Percentiles rank a stretch among this genome's conserved stretches.
phyloP scores from a whole-genome alignment of 176 grass and related monocot genomes.

The Paspalum vaginatum region DNA sequence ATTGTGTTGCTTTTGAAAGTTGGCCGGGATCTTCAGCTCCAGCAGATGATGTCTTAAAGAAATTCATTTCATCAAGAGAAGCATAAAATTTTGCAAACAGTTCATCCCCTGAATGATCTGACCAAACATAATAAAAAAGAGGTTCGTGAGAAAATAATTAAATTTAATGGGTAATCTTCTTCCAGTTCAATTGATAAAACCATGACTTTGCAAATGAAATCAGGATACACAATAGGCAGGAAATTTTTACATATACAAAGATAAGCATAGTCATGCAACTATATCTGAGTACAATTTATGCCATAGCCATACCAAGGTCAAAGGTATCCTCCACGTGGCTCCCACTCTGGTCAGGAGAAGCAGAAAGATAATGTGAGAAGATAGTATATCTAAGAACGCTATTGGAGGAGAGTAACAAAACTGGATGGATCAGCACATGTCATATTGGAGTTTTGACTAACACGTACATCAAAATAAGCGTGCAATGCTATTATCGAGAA shows the following conservation, averaged over 20 bases:
- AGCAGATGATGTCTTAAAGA: conserved; percentile 58
- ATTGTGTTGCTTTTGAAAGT: conserved; percentile 68
- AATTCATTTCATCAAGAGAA: conserved; percentile 72
- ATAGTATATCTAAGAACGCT: conserved; percentile 21
- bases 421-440: conserved; percentile 15
- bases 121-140: neutral
- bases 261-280: neutral
- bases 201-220: conserved; percentile 12
- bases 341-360: conserved; percentile 48
- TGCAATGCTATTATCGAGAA: neutral
- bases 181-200: neutral
- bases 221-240: conserved; percentile 5
- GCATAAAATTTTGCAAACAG: conserved; percentile 74
- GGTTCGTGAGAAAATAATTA: conserved; percentile 16
- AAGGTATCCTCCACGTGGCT: conserved; percentile 49
- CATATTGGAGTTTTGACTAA: neutral
- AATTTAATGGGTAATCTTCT: neutral
- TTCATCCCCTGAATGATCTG: conserved; percentile 60
- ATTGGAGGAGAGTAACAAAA: neutral
- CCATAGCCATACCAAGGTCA: conserved; percentile 59
- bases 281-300: conserved; percentile 9
- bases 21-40: conserved; percentile 61
- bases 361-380: conserved; percentile 30
- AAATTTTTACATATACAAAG: conserved; percentile 17
- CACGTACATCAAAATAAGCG: conserved; percentile 2